Evolutionary conservation across 1,139 yeast species (phyloP), one percentile per base, ranked within the genome.

Genomic region (Debaryomyces sp.): DNA sequence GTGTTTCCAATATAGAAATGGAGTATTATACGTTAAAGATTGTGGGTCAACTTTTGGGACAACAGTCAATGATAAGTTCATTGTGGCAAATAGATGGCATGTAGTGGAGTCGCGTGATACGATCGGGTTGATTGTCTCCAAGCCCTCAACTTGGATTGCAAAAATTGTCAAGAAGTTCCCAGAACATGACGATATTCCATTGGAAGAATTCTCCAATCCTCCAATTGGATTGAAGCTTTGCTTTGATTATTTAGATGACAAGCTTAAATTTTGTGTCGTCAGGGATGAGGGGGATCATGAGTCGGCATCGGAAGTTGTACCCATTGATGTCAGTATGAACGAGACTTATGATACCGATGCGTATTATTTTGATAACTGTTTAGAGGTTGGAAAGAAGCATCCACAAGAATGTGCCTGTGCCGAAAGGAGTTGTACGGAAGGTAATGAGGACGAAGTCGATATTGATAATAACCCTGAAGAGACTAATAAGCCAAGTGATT

Each of bases 31-130:
- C 35, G 48, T 75, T 37, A 58, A 56, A 47, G 80, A 75, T 51
- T 51, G 53, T 12, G 54, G 54, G 10, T 73, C 78, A 5, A 73
- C 76, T 27, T 75, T 74, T 58, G 80, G 80, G 0, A 75, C 80
- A 6, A 55, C 72, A 15, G 48, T 72, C 43, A 70, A 73, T 51
- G 59, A 61, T 21, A 45, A 59, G 6, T 64, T 62, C 39, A 54
- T 73, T 23, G 39, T 57, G 6, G 66, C 71, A 0, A 56, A 54
- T 10, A 45, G 46, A 13, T 57, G 62, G 57, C 48, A 57, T 39
- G 46, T 49, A 15, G 53, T 73, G 29, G 32, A 41, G 8, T 47
- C 59, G 42, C 64, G 64, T 15, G 75, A 71, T 51, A 34, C 32
- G 1, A 53, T 73, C 21, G 73, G 76, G 8, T 68, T 73, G 39